A percentile compares a stretch with the other conserved stretches of the same genome.
Conservation (phyloP, 495 filamentous ascomycete species). For the Penicillium salamii region DNA sequence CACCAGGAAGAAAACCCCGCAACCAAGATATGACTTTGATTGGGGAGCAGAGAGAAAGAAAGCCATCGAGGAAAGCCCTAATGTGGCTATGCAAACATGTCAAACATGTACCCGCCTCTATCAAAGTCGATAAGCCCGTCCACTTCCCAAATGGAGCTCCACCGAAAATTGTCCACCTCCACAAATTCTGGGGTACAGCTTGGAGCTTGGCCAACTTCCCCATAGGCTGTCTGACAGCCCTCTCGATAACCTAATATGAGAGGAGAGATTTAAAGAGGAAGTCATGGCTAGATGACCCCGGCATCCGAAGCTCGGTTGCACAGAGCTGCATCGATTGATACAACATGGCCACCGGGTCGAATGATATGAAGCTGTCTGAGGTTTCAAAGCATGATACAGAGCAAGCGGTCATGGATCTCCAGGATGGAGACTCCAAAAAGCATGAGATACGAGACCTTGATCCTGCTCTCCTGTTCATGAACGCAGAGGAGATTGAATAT, state of each 20-base stretch:
- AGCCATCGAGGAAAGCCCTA: no score
- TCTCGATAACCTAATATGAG: constrained; percentile 4
- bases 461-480: constrained; percentile 12
- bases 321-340: background rate
- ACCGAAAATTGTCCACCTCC: constrained; percentile 6
- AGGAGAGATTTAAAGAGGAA: constrained; percentile 4
- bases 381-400: constrained; percentile 5
- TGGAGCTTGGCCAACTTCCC: constrained; percentile 4
- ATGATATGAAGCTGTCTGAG: constrained; percentile 6
- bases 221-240: background rate
- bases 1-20: no score
- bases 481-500: constrained; percentile 10
- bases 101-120: no score
- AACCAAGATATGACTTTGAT: no score
- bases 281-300: constrained; percentile 1
- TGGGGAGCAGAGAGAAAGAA: no score
- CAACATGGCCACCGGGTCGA: constrained; percentile 1
- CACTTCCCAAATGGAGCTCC: constrained; percentile 7
- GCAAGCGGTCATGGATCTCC: constrained; percentile 4
- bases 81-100: no score
- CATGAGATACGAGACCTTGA: constrained; percentile 4
- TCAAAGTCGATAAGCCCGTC: constrained; percentile 4
- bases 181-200: constrained; percentile 9
- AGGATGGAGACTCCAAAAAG: constrained; percentile 5
- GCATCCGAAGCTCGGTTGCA: background rate